Evolutionary conservation across 202 grass and related monocot species (phyloP), one percentile per base, ranked within the genome.

Genomic region (Digitaria exilis): DNA sequence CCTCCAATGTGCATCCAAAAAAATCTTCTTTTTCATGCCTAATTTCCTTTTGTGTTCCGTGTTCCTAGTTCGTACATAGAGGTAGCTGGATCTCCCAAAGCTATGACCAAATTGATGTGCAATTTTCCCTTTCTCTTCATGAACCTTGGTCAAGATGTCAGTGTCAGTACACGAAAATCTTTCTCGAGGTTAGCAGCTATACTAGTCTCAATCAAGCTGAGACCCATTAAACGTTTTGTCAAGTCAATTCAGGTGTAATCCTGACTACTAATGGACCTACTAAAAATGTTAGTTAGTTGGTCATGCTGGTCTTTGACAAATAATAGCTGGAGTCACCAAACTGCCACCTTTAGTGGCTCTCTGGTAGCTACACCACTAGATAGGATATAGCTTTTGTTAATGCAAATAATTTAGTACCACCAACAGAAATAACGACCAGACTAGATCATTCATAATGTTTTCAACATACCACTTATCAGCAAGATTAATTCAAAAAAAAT

Each of bases 231-330:
- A 85, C 18, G 66, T 82, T 59, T 82, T 55, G 73, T 82, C 78
- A 73, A 31, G 88, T 87, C 84, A 84, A 76, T 87, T 83, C 75
- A 71, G 37, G 80, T 76, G 22, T 80, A 87, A 80, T 87, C 19
- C 48, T 75, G 68, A 25, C 43, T 56, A 49, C 62, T 65, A 71
- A 84, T 80, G 35, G 35, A 84, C 70, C 63, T 84, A 76, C 84
- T 62, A 61, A 80, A 80, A 42, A 54, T 83, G 79, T 54, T 61
- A 21, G 62, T 84, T 76, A 75, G 62, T 48, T 90, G 54, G 17
- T 57, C 61, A 76, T 64, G 79, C 16, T 87, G 69, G 75, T 70
- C 68, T 58, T 83, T 69, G 67, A 75, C 80, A 48, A 70, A 69
- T 76, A 49, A 80, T 63, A 63, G 34, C 31, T 64, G 21, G 0